Conservation (phyloP, 352 stramenopile species). For the Pythium dissotocum region DNA sequence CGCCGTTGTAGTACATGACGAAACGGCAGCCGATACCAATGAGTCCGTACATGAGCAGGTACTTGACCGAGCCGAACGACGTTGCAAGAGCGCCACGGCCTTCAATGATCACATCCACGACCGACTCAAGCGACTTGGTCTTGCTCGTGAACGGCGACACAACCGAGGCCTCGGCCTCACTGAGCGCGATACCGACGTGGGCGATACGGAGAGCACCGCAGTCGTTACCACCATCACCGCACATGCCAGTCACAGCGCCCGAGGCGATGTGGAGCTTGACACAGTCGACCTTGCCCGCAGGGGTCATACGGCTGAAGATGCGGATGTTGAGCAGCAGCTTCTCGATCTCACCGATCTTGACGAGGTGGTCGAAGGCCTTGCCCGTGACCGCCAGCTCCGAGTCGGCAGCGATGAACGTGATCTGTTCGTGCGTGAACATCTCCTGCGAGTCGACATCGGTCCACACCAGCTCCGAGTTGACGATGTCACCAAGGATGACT, state of each 20-base stretch:
- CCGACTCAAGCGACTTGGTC: conserved; percentile 72
- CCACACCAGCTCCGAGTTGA: conserved; percentile 54
- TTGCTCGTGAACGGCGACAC: conserved; percentile 86
- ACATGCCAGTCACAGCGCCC: conserved; percentile 79
- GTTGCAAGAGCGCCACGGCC: conserved; percentile 85
- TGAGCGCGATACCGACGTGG: conserved; percentile 90
- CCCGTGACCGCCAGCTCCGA: conserved; percentile 72
- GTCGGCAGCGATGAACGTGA: conserved; percentile 17
- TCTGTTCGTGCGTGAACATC: conserved; percentile 31
- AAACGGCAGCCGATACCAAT: conserved; percentile 75
- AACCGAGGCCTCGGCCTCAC: conserved; percentile 86
- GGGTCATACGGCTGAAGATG: conserved; percentile 84
- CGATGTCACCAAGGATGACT: conserved; percentile 68
- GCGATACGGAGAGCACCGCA: conserved; percentile 90
- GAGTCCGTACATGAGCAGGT: conserved; percentile 87
- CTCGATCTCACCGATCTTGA: conserved; percentile 61
- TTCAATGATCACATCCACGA: conserved; percentile 85
- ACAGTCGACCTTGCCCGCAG: conserved; percentile 70
- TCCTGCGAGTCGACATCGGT: conserved; percentile 64
- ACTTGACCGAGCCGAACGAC: conserved; percentile 86
- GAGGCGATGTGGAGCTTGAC: conserved; percentile 48
- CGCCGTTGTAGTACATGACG: conserved; percentile 84
- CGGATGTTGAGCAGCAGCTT: conserved; percentile 63
- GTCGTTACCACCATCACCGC: conserved; percentile 89
- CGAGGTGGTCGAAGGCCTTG: conserved; percentile 68